Conservation (phyloP, 176 grass and related monocot genomes). For the Saccharum spontaneum region DNA sequence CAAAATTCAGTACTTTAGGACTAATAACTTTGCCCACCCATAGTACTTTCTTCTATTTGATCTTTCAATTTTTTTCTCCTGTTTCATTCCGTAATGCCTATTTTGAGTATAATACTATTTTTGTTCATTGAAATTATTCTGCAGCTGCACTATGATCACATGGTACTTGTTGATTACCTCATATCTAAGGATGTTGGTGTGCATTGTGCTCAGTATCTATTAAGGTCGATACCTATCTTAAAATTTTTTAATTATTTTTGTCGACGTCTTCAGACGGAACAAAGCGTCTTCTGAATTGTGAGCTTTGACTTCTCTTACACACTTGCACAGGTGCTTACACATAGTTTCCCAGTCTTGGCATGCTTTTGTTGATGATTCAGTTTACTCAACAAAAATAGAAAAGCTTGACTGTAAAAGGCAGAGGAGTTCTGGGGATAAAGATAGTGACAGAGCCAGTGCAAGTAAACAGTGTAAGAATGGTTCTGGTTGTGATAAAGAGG, state of each 20-base stretch:
- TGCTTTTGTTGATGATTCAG: slow-evolving; percentile 59
- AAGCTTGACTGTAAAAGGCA: slow-evolving; percentile 54
- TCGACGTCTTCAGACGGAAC: background rate
- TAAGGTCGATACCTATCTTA: slow-evolving; percentile 56
- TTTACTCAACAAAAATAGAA: slow-evolving; percentile 45
- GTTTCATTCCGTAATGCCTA: slow-evolving; percentile 20
- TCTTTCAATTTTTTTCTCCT: slow-evolving; percentile 10
- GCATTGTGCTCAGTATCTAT: slow-evolving; percentile 76
- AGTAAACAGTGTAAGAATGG: slow-evolving; percentile 22
- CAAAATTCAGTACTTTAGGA: background rate
- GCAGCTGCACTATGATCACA: slow-evolving; percentile 94
- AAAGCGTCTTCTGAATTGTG: slow-evolving; percentile 3
- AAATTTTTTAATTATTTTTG: slow-evolving; percentile 6
- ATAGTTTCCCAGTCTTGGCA: slow-evolving; percentile 69
- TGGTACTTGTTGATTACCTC: slow-evolving; percentile 92
- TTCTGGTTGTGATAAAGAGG: slow-evolving; percentile 8
- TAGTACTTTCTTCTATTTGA: background rate
- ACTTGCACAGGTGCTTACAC: slow-evolving; percentile 59
- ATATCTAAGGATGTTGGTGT: slow-evolving; percentile 87
- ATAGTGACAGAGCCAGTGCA: slow-evolving; percentile 17
- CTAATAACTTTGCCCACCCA: slow-evolving; percentile 14
- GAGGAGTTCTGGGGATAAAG: slow-evolving; percentile 49
- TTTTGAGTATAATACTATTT: background rate
- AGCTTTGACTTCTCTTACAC: slow-evolving; percentile 8
- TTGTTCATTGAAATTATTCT: slow-evolving; percentile 39